A percentile compares a stretch with the other conserved stretches of the same genome.
These are phyloP conservation scores for Poronia punctata DNA, from an alignment of 495 filamentous ascomycete genomes.

Conservation along the genomic window DNA sequence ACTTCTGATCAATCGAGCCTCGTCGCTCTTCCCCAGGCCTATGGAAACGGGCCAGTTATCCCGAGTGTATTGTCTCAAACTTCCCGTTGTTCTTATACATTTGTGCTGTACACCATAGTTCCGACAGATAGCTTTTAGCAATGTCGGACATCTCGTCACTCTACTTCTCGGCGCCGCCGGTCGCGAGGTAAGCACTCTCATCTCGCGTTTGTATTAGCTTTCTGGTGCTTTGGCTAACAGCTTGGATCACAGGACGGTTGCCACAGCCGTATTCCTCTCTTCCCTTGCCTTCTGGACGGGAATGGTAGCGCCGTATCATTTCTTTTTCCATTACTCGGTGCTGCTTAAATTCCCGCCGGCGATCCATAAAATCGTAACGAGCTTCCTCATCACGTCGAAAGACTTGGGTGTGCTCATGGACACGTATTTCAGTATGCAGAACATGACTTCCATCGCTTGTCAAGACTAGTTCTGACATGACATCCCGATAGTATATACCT, in stretches of 20 bases:
- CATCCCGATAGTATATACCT: constrained; percentile 25
- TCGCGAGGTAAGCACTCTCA: constrained; percentile 20
- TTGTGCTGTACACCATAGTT: background rate
- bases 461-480: constrained; percentile 8
- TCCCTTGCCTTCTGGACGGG: constrained; percentile 57
- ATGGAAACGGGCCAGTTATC: no score
- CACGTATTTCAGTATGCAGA: constrained; percentile 63
- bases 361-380: constrained; percentile 50
- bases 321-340: constrained; percentile 51
- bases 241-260: constrained; percentile 52
- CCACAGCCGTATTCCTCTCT: constrained; percentile 56
- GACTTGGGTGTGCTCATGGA: constrained; percentile 66
- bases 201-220: background rate
- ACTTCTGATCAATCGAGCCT: background rate
- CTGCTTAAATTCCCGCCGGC: constrained; percentile 59
- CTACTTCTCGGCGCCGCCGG: constrained; percentile 23
- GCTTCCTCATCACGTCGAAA: constrained; percentile 64
- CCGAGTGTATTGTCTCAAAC: no score
- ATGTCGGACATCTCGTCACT: constrained; percentile 23
- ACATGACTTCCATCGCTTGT: constrained; percentile 18
- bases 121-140: constrained; percentile 1
- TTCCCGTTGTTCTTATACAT: no score
- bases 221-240: background rate
- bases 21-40: background rate
- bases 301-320: constrained; percentile 43